Base-by-base conservation (phyloP, 2,329 filamentous ascomycete species). In the Microsporum canis region DNA sequence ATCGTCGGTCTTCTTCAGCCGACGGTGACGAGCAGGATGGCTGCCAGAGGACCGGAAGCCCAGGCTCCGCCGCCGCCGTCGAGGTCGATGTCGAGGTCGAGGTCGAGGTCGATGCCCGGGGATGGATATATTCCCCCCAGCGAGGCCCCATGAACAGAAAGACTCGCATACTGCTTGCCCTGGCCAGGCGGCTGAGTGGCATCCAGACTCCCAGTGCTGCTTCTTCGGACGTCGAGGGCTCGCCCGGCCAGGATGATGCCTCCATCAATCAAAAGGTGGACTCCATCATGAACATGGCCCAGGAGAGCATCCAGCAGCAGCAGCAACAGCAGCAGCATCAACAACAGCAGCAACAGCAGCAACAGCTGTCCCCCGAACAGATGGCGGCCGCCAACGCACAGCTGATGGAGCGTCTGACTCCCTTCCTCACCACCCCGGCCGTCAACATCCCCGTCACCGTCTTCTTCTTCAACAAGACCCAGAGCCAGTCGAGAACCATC, bases 121-220 rank as follows among this genome's bases (percentile, higher is more conserved):
- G 94, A 12, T 99, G 95, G 94, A 83, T 97, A 58, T 99, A 96
- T 73, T 84, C 85, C 43, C 92, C 92, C 17, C 89, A 92, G 68
- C 82, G 81, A 66, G 91, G 90, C 0, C 91, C 89, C 3, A 85
- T 96, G 82, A 92, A 84, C 31, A 83, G 91, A 66, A 90, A 90
- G 69, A 95, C 96, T 69, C 83, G 94, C 41, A 79, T 97, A 63
- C 79, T 96, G 68, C 84, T 99, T 60, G 89, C 91, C 0, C 79
- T 97, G 29, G 92, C 92, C 12, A 82, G 91, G 59, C 88, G 94
- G 68, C 77, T 99, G 47, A 95, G 91, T 67, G 94, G 94, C 0
- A 85, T 99, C 39, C 87, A 91, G 34, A 83, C 86, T 3, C 87
- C 88, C 0, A 79, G 73, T 60, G 66, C 73, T 59, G 61, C 53